Percentiles rank a stretch among this genome's conserved stretches.
phyloP scores from a whole-genome alignment of 2,329 filamentous ascomycete species.

The Fusarium dlaminii region DNA sequence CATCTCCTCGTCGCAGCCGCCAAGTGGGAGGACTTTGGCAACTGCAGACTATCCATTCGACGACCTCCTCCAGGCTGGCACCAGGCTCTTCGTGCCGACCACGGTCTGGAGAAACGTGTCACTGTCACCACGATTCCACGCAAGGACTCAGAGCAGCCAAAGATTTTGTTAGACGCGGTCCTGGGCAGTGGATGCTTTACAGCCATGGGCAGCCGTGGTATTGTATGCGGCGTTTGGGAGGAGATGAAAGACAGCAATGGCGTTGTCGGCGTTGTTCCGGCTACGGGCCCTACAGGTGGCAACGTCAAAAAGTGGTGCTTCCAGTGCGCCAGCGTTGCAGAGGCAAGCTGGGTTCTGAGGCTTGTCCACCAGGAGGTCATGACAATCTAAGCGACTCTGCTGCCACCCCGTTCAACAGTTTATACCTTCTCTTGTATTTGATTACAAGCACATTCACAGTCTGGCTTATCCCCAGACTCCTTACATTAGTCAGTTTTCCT shows the following conservation, averaged over 20 bases:
- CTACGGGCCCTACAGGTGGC: constrained; percentile 61
- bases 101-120: constrained; percentile 84
- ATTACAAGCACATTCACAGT: constrained; percentile 7
- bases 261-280: constrained; percentile 61
- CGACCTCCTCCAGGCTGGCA: constrained; percentile 72
- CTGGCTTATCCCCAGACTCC: background rate
- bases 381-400: constrained; percentile 42
- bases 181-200: constrained; percentile 87
- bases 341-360: constrained; percentile 65
- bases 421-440: constrained; percentile 7
- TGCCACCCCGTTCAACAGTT: background rate
- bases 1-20: constrained; percentile 79
- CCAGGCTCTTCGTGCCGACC: constrained; percentile 67
- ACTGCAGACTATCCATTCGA: constrained; percentile 84
- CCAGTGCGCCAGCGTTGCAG: constrained; percentile 63
- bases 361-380: constrained; percentile 67
- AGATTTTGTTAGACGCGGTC: constrained; percentile 82
- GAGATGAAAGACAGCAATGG: constrained; percentile 72
- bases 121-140: constrained; percentile 78
- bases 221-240: constrained; percentile 90
- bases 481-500: constrained; percentile 12
- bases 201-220: constrained; percentile 82
- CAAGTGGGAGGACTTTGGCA: constrained; percentile 93
- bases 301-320: constrained; percentile 72
- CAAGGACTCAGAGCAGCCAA: constrained; percentile 63